phyloP scores from a whole-genome alignment of 164 flowering plant species.

The Pachysandra terminalis region DNA sequence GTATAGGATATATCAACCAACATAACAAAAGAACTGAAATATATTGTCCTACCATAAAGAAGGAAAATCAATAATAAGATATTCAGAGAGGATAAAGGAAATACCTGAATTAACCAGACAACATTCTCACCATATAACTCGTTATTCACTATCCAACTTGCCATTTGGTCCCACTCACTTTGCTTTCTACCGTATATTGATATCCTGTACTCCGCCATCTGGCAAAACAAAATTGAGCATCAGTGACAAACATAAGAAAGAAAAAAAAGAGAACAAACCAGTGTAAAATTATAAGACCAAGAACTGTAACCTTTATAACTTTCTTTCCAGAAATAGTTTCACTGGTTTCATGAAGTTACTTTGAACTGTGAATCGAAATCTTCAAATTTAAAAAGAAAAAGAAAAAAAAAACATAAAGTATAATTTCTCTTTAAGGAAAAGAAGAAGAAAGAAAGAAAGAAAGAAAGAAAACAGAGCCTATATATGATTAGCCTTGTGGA shows the following conservation, averaged over 20 bases:
- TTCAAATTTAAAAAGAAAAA: too few species aligned
- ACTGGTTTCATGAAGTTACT: too few species aligned
- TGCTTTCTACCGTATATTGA: conserved; percentile 97
- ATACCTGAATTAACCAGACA: conserved; percentile 94
- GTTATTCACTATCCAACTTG: conserved; percentile 97
- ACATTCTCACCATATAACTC: conserved; percentile 88
- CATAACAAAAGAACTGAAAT: not conserved
- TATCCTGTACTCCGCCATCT: conserved; percentile 99
- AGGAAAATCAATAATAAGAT: not conserved
- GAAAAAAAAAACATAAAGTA: too few species aligned
- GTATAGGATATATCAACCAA: too few species aligned
- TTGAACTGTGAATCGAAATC: too few species aligned
- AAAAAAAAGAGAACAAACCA: not conserved
- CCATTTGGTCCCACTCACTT: conserved; percentile 98
- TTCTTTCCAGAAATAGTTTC: too few species aligned
- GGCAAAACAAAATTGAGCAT: conserved; percentile 10
- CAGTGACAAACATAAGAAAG: not conserved
- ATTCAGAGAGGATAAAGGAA: conserved; percentile 19
- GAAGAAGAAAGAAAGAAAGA: too few species aligned
- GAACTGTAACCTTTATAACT: too few species aligned
- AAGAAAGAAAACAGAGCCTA: too few species aligned
- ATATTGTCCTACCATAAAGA: not conserved
- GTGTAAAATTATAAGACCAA: too few species aligned
- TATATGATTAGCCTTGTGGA: too few species aligned
- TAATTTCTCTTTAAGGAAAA: too few species aligned